Evolutionary conservation across 495 filamentous ascomycete species (phyloP).

Genomic region (Oleoguttula mirabilis): DNA sequence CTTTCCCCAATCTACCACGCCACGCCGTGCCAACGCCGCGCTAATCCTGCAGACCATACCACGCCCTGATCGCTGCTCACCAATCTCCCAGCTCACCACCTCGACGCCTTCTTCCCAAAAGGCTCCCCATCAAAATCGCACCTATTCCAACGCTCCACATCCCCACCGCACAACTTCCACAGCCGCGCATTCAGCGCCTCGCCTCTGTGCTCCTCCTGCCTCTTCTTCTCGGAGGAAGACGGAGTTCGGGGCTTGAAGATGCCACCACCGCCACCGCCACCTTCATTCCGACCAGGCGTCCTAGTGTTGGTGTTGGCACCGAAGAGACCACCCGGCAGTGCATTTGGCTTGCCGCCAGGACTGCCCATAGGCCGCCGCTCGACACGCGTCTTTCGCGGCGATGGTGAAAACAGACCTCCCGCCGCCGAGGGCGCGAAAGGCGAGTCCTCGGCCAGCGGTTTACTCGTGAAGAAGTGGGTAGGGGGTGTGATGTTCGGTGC

Average conservation of each 20-base stretch:
- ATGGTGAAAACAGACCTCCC: background rate
- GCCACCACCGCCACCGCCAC: constrained; percentile 1
- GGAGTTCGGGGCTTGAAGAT: constrained; percentile 13
- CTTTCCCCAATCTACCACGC: no score
- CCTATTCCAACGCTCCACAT: constrained; percentile 26
- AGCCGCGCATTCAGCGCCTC: constrained; percentile 22
- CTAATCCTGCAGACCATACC: no score
- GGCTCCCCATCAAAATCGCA: constrained; percentile 23
- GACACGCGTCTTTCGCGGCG: constrained; percentile 13
- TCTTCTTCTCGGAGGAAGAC: constrained; percentile 18
- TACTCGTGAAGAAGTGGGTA: background rate
- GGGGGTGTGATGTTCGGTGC: constrained; percentile 9
- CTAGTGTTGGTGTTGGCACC: background rate
- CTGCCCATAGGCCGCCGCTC: background rate
- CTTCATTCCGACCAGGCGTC: background rate
- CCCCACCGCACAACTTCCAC: constrained; percentile 24
- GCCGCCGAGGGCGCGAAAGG: constrained; percentile 1
- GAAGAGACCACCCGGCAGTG: background rate
- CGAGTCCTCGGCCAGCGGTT: constrained; percentile 11
- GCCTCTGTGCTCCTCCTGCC: constrained; percentile 13
- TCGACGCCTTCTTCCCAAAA: constrained; percentile 7
- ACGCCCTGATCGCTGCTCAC: no score
- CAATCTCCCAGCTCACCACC: constrained; percentile 13
- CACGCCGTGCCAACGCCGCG: no score
- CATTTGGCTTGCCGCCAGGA: background rate